These are phyloP conservation scores for Sporothrix sp. DNA, from an alignment of 2,329 filamentous ascomycete genomes.

Conservation along the genomic window DNA sequence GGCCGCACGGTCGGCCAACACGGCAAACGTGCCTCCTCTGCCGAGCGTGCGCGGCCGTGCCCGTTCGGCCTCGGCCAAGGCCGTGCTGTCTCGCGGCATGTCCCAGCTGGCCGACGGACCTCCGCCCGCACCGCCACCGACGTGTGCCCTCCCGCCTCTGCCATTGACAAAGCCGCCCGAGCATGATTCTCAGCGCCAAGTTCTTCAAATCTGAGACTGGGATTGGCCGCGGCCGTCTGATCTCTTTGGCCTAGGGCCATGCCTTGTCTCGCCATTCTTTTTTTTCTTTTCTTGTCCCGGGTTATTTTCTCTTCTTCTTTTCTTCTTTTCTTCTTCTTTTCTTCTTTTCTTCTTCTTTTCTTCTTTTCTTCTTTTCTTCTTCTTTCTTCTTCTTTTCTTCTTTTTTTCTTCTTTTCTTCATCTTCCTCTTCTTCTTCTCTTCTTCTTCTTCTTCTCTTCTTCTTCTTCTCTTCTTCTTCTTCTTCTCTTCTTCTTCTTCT, in stretches of 20 bases:
- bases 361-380: too few species aligned
- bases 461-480: background rate
- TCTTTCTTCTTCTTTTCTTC: background rate
- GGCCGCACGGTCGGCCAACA: background rate
- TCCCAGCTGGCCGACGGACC: conserved; percentile 41
- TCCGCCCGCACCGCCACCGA: conserved; percentile 46
- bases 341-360: background rate
- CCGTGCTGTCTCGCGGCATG: conserved; percentile 35
- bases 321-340: background rate
- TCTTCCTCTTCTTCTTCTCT: background rate
- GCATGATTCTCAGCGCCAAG: background rate
- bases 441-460: background rate
- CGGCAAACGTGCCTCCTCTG: background rate
- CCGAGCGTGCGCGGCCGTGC: conserved; percentile 21
- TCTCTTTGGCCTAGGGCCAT: too few species aligned
- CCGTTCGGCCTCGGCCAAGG: conserved; percentile 17
- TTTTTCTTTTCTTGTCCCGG: too few species aligned
- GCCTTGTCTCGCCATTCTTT: too few species aligned
- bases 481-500: background rate
- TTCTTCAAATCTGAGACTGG: background rate
- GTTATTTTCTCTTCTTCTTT: too few species aligned
- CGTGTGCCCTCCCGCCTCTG: conserved; percentile 42
- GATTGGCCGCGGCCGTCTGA: too few species aligned
- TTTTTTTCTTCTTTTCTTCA: background rate
- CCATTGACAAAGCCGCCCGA: background rate